Evolutionary conservation across 495 filamentous ascomycete species (phyloP), one percentile per base, ranked within the genome.

Genomic region (Neohortaea acidophila): DNA sequence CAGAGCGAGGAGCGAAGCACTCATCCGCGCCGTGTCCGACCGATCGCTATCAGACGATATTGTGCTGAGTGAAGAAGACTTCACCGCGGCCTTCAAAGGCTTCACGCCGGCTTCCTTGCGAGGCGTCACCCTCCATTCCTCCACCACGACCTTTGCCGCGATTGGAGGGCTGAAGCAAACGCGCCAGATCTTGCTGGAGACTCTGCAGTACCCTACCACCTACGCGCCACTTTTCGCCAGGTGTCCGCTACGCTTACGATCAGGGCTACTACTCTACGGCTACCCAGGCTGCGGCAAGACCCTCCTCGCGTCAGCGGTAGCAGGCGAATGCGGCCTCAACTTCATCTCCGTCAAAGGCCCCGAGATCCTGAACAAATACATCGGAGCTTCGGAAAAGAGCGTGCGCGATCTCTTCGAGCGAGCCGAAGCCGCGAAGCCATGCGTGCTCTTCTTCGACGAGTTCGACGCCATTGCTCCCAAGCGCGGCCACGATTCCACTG

Each of bases 261-360:
- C 86, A 15, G 89, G 89, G 29, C 63, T 97, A 0, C 67, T 97
- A 8, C 64, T 97, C 3, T 97, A 96, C 53, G 89, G 89, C 26
- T 94, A 81, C 54, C 89, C 89, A 2, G 89, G 89, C 10, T 94
- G 89, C 48, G 89, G 89, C 43, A 97, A 97, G 59, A 97, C 89
- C 1, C 67, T 96, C 6, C 71, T 96, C 1, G 89, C 89, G 3
- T 82, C 77, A 38, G 91, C 91, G 2, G 85, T 97, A 2, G 89
- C 89, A 4, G 85, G 86, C 38, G 89, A 96, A 56, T 94, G 86
- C 52, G 87, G 87, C 0, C 70, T 96, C 50, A 96, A 94, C 56
- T 96, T 96, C 64, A 96, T 97, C 62, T 83, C 75, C 38, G 91
- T 97, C 41, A 96, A 96, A 57, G 89, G 89, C 4, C 91, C 89